Evolutionary conservation across 176 grass and related monocot species (phyloP).

Genomic region (Musa itinerans): DNA sequence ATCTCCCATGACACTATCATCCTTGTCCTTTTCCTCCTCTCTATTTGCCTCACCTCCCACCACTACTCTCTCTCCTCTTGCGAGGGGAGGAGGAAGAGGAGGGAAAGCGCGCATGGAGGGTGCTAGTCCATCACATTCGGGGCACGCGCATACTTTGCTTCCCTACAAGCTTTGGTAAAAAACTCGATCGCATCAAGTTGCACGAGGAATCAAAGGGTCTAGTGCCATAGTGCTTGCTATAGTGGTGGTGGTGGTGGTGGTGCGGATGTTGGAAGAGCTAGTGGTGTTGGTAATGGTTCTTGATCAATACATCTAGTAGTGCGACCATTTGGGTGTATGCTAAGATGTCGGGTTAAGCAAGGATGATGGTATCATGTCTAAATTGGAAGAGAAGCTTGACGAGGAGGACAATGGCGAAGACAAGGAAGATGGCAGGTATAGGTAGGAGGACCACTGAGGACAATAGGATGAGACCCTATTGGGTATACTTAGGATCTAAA

Average conservation of each 20-base stretch:
- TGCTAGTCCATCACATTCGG: conserved; percentile 92
- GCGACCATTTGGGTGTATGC: conserved; percentile 61
- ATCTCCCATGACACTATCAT: too few species aligned
- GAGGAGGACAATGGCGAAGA: conserved; percentile 15
- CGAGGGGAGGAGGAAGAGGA: not conserved
- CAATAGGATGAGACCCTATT: conserved; percentile 29
- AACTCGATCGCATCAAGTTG: conserved; percentile 34
- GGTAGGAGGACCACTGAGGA: conserved; percentile 18
- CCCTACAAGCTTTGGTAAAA: conserved; percentile 65
- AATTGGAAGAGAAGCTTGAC: conserved; percentile 18
- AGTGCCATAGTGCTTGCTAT: conserved; percentile 41
- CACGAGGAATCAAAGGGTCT: not conserved
- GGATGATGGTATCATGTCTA: conserved; percentile 43
- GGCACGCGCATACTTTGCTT: conserved; percentile 86
- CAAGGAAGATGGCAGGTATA: conserved; percentile 28
- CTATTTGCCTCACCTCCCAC: too few species aligned
- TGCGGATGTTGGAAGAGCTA: not conserved
- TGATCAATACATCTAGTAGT: conserved; percentile 43
- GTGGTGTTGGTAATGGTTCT: conserved; percentile 29
- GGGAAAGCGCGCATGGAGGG: too few species aligned
- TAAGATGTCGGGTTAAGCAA: conserved; percentile 23
- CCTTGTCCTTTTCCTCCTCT: too few species aligned
- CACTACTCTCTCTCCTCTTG: too few species aligned
- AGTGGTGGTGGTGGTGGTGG: conserved; percentile 37
- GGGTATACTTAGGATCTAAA: conserved; percentile 20